phyloP scores from a whole-genome alignment of 192 early-diverging fungal genomes.

The Mortierella claussenii region DNA sequence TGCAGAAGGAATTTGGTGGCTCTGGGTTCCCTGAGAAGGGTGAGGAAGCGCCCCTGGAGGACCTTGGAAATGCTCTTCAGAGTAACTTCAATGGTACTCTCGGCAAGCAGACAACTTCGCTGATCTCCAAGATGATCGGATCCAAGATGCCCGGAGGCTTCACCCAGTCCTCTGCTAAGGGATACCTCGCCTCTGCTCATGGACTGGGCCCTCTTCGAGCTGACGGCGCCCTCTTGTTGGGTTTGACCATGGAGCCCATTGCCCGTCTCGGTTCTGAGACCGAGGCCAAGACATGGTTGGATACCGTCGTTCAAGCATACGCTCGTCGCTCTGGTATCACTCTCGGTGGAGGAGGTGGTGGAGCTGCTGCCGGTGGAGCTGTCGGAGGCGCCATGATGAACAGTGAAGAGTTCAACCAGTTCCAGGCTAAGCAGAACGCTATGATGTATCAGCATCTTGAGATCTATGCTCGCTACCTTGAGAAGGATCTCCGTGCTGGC shows the following conservation, averaged over 20 bases:
- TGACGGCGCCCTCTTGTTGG: constrained; percentile 81
- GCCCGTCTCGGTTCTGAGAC: constrained; percentile 79
- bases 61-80: constrained; percentile 77
- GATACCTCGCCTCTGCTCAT: constrained; percentile 74
- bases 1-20: constrained; percentile 89
- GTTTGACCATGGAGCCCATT: constrained; percentile 84
- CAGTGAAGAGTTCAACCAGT: constrained; percentile 85
- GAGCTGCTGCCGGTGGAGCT: constrained; percentile 60
- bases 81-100: constrained; percentile 71
- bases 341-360: constrained; percentile 64
- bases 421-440: constrained; percentile 75
- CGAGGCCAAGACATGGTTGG: constrained; percentile 87
- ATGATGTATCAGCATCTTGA: constrained; percentile 83
- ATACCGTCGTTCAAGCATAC: constrained; percentile 73
- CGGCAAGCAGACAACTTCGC: constrained; percentile 82
- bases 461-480: constrained; percentile 83
- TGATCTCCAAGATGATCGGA: constrained; percentile 84
- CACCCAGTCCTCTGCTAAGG: constrained; percentile 79
- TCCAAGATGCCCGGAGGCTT: constrained; percentile 96
- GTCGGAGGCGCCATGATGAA: constrained; percentile 76
- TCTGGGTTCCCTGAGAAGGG: constrained; percentile 87
- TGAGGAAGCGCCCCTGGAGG: constrained; percentile 88
- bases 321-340: constrained; percentile 76
- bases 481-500: constrained; percentile 80
- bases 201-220: constrained; percentile 81